These are phyloP conservation scores for Fusarium dimerum DNA, from an alignment of 2,329 filamentous ascomycete genomes.

Conservation along the genomic window DNA sequence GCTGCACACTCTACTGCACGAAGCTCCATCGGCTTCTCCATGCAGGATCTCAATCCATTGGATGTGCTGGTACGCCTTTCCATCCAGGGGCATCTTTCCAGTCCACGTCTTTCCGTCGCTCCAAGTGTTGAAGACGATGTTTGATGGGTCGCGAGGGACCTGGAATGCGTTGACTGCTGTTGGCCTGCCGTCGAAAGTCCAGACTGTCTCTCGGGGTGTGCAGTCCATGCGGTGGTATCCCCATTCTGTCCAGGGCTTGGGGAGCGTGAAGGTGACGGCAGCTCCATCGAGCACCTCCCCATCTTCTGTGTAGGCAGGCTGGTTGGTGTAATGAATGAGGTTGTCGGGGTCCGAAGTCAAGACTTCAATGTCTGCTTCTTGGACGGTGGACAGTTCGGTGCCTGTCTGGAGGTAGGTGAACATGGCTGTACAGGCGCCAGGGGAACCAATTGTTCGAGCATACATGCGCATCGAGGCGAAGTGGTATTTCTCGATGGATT, in stretches of 20 bases:
- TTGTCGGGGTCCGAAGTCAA: slow-evolving; percentile 45
- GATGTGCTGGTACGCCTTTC: slow-evolving; percentile 55
- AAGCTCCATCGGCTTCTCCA: slow-evolving; percentile 34
- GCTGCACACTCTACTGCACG: slow-evolving; percentile 24
- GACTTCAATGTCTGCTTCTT: slow-evolving; percentile 54
- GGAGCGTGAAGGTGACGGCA: slow-evolving; percentile 44
- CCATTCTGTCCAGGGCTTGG: slow-evolving; percentile 54
- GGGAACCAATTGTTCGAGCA: slow-evolving; percentile 46
- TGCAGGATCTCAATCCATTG: slow-evolving; percentile 63
- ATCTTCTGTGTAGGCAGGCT: slow-evolving; percentile 49
- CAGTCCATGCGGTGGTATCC: slow-evolving; percentile 60
- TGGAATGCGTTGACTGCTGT: slow-evolving; percentile 54
- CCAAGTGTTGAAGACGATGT: slow-evolving; percentile 59
- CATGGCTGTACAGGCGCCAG: slow-evolving; percentile 52
- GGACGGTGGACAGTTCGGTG: slow-evolving; percentile 37
- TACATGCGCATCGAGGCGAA: slow-evolving; percentile 45
- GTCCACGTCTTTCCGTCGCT: slow-evolving; percentile 59
- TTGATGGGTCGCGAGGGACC: slow-evolving; percentile 51
- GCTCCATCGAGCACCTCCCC: slow-evolving; percentile 48
- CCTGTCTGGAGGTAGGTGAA: slow-evolving; percentile 47
- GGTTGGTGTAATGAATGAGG: slow-evolving; percentile 58
- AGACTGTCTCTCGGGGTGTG: slow-evolving; percentile 53
- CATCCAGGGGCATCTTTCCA: slow-evolving; percentile 52
- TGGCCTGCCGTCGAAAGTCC: slow-evolving; percentile 53
- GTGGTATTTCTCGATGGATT: slow-evolving; percentile 33